Evolutionary conservation across 208 protist species (phyloP).

Genomic region (Angomonas deanei): DNA sequence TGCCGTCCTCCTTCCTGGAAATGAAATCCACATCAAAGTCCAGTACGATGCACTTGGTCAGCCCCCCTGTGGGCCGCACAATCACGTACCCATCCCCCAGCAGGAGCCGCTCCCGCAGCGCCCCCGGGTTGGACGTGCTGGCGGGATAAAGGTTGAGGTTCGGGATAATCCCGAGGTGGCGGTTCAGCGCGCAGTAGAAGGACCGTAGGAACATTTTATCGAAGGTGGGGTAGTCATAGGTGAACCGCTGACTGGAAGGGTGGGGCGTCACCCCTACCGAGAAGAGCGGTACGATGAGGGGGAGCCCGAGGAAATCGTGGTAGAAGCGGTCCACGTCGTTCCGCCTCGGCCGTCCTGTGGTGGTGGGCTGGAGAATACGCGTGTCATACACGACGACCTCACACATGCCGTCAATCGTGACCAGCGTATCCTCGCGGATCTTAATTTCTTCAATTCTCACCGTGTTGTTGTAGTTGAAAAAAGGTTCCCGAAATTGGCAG

Average conservation of each 20-base stretch:
- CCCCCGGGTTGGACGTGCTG: too few species aligned
- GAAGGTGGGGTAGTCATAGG: neutral
- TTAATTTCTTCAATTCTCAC: neutral
- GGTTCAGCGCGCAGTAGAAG: too few species aligned
- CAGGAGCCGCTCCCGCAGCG: too few species aligned
- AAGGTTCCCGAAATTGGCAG: neutral
- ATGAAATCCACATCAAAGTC: too few species aligned
- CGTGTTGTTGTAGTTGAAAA: neutral
- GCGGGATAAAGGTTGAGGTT: too few species aligned
- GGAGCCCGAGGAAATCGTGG: neutral
- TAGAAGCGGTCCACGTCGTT: neutral
- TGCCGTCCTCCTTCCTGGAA: too few species aligned
- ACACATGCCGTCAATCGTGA: slow-evolving; percentile 19
- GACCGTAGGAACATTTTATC: neutral
- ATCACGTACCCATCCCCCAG: too few species aligned
- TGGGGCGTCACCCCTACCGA: neutral
- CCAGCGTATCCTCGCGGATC: slow-evolving; percentile 16
- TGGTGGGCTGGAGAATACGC: neutral
- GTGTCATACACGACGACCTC: slow-evolving; percentile 28
- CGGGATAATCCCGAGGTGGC: too few species aligned
- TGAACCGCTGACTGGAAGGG: neutral
- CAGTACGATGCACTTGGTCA: too few species aligned
- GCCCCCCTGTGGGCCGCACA: too few species aligned
- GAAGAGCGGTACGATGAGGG: neutral
- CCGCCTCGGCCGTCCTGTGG: too few species aligned